Evolutionary conservation across 805 yeast species (phyloP), one percentile per base, ranked within the genome.

Genomic region (Blastobotrys mokoenaii): DNA sequence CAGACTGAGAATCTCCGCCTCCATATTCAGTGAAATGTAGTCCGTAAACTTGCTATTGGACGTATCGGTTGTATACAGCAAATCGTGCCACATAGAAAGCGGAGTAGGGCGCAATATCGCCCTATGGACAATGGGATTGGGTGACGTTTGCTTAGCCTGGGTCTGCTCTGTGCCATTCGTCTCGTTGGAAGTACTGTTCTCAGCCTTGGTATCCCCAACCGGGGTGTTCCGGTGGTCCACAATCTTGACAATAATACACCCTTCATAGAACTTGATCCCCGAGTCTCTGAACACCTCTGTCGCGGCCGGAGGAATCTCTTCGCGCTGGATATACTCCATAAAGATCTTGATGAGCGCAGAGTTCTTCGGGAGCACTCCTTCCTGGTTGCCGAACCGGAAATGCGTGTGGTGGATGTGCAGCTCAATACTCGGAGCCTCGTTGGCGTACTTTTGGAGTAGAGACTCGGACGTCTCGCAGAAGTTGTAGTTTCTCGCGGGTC

Each of bases 381-480:
- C 97, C 43, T 84, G 90, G 52, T 84, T 85, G 51, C 95, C 94
- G 67, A 90, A 89, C 49, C 95, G 76, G 62, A 80, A 90, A 64
- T 89, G 95, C 46, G 86, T 87, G 55, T 87, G 93, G 64, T 85
- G 89, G 18, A 90, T 87, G 58, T 90, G 97, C 56, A 90, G 81
- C 52, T 80, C 95, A 48, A 90, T 65, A 34, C 95, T 84, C 6
- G 96, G 83, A 8, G 90, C 84, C 49, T 75, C 76, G 46, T 77
- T 76, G 52, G 82, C 80, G 61, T 81, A 89, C 61, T 88, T 89
- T 48, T 77, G 76, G 54, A 93, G 63, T 7, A 93, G 72, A 41
- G 81, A 85, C 47, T 77, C 83, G 16, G 83, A 67, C 8, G 88
- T 79, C 55, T 84, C 86, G 9, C 82, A 79, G 44, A 64, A 64